These are phyloP conservation scores for Exophiala sp. DNA, from an alignment of 2,329 filamentous ascomycete species.

Conservation along the genomic window DNA sequence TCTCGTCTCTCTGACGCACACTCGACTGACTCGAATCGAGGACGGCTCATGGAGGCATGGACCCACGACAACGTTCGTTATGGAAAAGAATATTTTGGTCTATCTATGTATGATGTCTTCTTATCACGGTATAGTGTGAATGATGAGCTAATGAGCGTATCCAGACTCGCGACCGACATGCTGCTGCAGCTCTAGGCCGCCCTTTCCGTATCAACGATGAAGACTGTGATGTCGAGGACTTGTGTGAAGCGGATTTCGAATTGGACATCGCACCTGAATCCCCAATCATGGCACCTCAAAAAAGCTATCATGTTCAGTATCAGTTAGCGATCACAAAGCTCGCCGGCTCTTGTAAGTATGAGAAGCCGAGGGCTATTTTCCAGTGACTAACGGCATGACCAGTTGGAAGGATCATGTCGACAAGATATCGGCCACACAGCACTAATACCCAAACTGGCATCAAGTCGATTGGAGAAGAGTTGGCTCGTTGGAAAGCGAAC, in stretches of 20 bases:
- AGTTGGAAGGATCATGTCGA: background rate
- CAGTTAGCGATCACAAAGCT: background rate
- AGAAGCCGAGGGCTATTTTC: background rate
- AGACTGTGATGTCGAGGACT: conserved; percentile 25
- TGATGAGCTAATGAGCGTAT: background rate
- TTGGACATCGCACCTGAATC: background rate
- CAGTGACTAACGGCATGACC: background rate
- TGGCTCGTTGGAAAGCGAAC: background rate
- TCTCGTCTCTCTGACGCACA: background rate
- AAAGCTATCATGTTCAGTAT: background rate
- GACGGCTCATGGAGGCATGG: conserved; percentile 17
- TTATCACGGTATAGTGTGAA: background rate
- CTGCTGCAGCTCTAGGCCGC: conserved; percentile 28
- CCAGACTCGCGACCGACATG: conserved; percentile 22
- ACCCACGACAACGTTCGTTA: conserved; percentile 15
- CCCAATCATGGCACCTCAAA: background rate
- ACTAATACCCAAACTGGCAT: background rate
- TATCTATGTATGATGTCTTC: conserved; percentile 15
- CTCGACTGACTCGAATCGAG: conserved; percentile 8
- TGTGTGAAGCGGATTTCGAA: conserved; percentile 24
- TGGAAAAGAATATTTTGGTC: conserved; percentile 29
- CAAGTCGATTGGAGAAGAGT: background rate
- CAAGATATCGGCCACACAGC: background rate
- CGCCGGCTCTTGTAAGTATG: background rate
- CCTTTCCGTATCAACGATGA: conserved; percentile 28